phyloP scores from a whole-genome alignment of 805 yeast genomes.

The Yarrowia deformans region DNA sequence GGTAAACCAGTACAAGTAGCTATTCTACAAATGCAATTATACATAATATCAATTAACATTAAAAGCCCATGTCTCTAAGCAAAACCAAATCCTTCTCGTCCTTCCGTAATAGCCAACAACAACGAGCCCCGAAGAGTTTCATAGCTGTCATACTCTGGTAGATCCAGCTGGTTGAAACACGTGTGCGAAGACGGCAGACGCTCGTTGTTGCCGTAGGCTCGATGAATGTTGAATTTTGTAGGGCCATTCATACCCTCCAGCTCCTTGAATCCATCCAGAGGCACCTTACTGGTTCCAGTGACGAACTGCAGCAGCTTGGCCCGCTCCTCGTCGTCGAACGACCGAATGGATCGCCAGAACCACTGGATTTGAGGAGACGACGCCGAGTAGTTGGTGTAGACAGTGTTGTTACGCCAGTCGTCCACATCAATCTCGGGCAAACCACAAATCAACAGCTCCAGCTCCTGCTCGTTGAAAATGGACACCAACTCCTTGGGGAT shows the following conservation, averaged over 20 bases:
- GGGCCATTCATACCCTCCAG: conserved; percentile 87
- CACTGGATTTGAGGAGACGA: conserved; percentile 88
- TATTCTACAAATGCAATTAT: too few relatives aligned
- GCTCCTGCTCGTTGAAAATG: conserved; percentile 93
- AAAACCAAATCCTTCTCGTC: conserved; percentile 94
- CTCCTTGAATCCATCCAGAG: conserved; percentile 90
- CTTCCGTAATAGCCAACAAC: conserved; percentile 87
- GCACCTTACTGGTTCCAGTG: conserved; percentile 97
- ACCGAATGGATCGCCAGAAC: conserved; percentile 97
- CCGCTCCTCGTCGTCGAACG: conserved; percentile 91
- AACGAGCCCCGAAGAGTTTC: conserved; percentile 83
- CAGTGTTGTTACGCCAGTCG: conserved; percentile 92
- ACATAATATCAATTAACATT: conserved; percentile 26
- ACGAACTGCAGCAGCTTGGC: conserved; percentile 95
- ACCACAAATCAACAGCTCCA: conserved; percentile 91
- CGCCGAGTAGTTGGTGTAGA: conserved; percentile 78
- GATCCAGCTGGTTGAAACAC: conserved; percentile 92
- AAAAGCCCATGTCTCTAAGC: conserved; percentile 53
- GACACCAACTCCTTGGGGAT: conserved; percentile 83
- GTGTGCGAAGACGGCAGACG: conserved; percentile 96
- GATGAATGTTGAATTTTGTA: conserved; percentile 84
- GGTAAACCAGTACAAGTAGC: too few relatives aligned
- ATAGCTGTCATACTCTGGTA: conserved; percentile 91
- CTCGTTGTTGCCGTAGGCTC: conserved; percentile 84
- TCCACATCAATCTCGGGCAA: conserved; percentile 94